phyloP scores from a whole-genome alignment of 78 protist species.

The Thecamonas trahens region DNA sequence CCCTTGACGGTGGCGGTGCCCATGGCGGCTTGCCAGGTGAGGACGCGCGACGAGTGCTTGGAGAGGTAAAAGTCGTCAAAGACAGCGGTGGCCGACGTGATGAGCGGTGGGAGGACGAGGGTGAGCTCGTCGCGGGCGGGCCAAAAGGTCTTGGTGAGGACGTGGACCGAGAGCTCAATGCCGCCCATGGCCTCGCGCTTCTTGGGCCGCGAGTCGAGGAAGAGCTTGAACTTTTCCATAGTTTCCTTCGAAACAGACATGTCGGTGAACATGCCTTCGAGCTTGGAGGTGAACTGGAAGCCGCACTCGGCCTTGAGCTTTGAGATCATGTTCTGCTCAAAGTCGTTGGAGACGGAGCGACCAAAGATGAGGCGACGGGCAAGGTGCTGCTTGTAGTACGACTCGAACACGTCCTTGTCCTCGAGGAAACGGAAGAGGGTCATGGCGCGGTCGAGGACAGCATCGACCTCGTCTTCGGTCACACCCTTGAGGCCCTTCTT shows the following conservation, averaged over 20 bases:
- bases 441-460: conserved; percentile 45
- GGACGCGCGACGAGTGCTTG: conserved; percentile 67
- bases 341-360: conserved; percentile 67
- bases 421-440: conserved; percentile 72
- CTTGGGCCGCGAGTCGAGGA: background rate
- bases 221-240: conserved; percentile 50
- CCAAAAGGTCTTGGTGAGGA: conserved; percentile 89
- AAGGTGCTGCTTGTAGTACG: conserved; percentile 85
- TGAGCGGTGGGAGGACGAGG: conserved; percentile 13
- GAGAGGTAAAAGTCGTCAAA: conserved; percentile 65
- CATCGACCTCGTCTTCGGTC: conserved; percentile 73
- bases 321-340: conserved; percentile 68
- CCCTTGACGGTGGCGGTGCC: conserved; percentile 83
- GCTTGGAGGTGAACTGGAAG: conserved; percentile 80
- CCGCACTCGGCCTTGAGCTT: conserved; percentile 87
- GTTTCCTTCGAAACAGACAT: conserved; percentile 70
- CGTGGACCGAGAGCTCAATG: conserved; percentile 69
- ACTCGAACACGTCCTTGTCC: conserved; percentile 91
- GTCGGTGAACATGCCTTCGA: conserved; percentile 91
- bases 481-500: conserved; percentile 63
- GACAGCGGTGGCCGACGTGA: background rate
- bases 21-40: conserved; percentile 81
- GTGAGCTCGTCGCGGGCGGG: conserved; percentile 37
- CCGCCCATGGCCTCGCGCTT: background rate
- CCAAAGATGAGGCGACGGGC: conserved; percentile 77